phyloP scores from a whole-genome alignment of 768 basidiomycete species.

The Wakefieldia striispora region DNA sequence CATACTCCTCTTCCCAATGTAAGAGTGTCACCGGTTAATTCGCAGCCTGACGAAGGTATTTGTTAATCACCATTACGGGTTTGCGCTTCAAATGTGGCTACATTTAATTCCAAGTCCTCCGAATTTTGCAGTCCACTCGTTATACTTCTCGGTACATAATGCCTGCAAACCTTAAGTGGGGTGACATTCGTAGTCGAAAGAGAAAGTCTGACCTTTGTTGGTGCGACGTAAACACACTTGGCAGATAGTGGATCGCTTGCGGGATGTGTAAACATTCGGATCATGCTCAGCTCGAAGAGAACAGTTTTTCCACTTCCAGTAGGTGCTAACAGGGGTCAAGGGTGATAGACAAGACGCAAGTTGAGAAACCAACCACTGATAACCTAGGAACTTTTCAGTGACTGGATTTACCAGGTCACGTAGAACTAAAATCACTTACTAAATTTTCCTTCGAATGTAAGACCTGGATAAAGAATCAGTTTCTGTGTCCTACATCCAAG shows the following conservation, averaged over 20 bases:
- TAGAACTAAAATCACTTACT: constrained; percentile 35
- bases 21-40: constrained; percentile 90
- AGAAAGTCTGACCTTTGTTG: constrained; percentile 65
- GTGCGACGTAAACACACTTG: constrained; percentile 91
- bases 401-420: background rate
- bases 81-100: constrained; percentile 29
- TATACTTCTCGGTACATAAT: constrained; percentile 78
- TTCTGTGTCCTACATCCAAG: background rate
- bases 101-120: constrained; percentile 73
- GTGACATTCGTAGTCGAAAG: background rate
- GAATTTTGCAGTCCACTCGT: constrained; percentile 86
- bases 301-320: constrained; percentile 97
- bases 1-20: constrained; percentile 61
- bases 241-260: constrained; percentile 30
- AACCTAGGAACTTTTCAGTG: constrained; percentile 44
- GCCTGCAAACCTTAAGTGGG: constrained; percentile 48
- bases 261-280: constrained; percentile 60
- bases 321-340: constrained; percentile 56
- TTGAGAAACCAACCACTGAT: constrained; percentile 54
- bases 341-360: background rate
- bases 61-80: background rate
- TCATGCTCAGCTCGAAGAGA: constrained; percentile 87
- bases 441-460: constrained; percentile 60
- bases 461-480: constrained; percentile 42
- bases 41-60: constrained; percentile 54